Evolutionary conservation across 106 monocot genomes (phyloP), one percentile per base, ranked within the genome.

Genomic region (Acanthochlamys bracteata): DNA sequence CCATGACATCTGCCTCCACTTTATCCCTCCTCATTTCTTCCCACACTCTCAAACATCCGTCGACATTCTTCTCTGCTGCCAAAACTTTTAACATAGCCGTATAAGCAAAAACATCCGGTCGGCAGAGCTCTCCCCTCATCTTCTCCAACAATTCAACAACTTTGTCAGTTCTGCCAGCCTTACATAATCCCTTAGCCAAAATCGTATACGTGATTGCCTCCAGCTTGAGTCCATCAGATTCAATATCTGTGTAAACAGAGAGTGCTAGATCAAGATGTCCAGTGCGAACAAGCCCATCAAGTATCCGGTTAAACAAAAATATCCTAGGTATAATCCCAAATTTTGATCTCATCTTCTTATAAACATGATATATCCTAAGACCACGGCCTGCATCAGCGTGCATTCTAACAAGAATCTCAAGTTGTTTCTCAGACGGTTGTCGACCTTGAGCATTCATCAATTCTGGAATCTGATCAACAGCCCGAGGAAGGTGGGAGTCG

Each of bases 91-190:
- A 65, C 80, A 98, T 75, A 0, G 96, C 80, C 0, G 96, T 98
- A 60, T 98, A 98, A 0, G 83, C 92, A 52, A 98, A 98, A 7
- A 96, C 77, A 54, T 96, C 96, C 0, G 96, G 96, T 67, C 69
- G 64, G 67, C 91, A 98, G 14, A 85, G 53, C 55, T 83, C 74
- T 1, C 7, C 22, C 27, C 83, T 66, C 96, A 98, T 98, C 39
- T 69, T 52, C 16, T 65, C 74, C 49, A 98, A 53, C 6, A 98
- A 17, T 58, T 71, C 66, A n/a, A 98, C 17, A 2, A 63, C 80
- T 20, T 75, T 73, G 2, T 77, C 85, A 3, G 81, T 71, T 56
- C 78, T 63, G 15, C 85, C 88, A 0, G 23, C 76, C 24, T 63
- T 65, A 43, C 86, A 85, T 13, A 92, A 61, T 16, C 85, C 96